Base-by-base conservation (phyloP, 352 stramenopile genomes). In the Globisporangium cederbergense region DNA sequence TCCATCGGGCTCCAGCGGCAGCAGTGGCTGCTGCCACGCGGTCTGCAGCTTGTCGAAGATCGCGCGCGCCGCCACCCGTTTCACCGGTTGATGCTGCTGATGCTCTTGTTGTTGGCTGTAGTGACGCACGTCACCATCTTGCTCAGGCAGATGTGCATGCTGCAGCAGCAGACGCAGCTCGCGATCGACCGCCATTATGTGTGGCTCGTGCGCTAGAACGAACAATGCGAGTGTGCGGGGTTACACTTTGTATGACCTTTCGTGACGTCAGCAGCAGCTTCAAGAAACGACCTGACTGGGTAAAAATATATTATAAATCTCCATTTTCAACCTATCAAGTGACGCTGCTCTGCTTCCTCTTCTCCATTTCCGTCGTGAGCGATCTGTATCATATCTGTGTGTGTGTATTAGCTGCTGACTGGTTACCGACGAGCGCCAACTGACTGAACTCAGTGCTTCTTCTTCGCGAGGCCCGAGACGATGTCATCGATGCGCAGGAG, bases 401-500 rank as follows among this genome's bases (percentile, higher is more conserved):
- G 30, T 42, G 49, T 43, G 49, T 43, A 40, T 7, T 10, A 22
- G 46, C 20, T 55, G 52, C 47, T 71, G 50, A 6, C 52, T 54
- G 68, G 56, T 65, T 68, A 56, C 18, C 57, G 49, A 13, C 58
- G 49, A 32, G n/a, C 53, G 9, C 18, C 9, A n/a, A 53, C 20
- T 36, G 22, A 28, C 51, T 22, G 40, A 62, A 14, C 18, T 68
- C 86, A 93, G 52, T 91, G 79, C 72, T 97, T 97, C 82, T 95
- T 94, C 73, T 99, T 99, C 65, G 98, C 98, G 58, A 98, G 93
- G 45, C 98, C 98, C 56, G 96, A 99, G 36, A 99, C 98, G 75
- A 99, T 99, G 78, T 99, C 98, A 79, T 99, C 98, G 78, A 99
- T 99, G 65, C 98, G 95, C 66, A 97, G 75, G 65, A 98, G 81